Conservation (phyloP, 331 rosid genomes). For the Dryas integrifolia region DNA sequence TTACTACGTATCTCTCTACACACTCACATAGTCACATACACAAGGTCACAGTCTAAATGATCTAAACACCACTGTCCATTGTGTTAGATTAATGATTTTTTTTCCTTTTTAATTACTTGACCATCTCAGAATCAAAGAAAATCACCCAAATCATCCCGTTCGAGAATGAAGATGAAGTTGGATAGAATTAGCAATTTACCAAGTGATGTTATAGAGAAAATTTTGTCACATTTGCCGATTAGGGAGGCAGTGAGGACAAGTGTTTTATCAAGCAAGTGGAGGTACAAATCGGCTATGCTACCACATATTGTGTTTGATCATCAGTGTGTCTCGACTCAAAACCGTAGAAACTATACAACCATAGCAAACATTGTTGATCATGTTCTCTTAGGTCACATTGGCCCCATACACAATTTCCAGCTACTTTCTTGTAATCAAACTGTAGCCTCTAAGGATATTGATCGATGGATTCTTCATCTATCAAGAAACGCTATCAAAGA, state of each 20-base stretch:
- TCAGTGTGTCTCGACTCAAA: constrained; percentile 26
- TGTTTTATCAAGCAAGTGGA: constrained; percentile 54
- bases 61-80: no score
- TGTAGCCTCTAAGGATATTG: constrained; percentile 34
- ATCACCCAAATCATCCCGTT: no score
- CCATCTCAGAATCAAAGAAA: no score
- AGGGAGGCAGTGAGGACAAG: constrained; percentile 56
- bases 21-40: no score
- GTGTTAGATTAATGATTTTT: no score
- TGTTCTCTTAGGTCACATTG: constrained; percentile 54
- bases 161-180: no score
- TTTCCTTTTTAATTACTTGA: no score
- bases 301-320: constrained; percentile 49
- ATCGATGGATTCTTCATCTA: constrained; percentile 46
- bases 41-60: no score
- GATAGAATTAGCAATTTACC: no score
- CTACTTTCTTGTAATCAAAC: constrained; percentile 37
- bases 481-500: constrained; percentile 43
- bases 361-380: constrained; percentile 44
- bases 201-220: no score
- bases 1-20: no score
- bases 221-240: constrained; percentile 23
- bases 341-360: not conserved
- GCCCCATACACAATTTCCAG: constrained; percentile 43
- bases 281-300: constrained; percentile 49